These are phyloP conservation scores for Rhizopus sp. DNA, from an alignment of 371 early-diverging fungal species.

Conservation along the genomic window DNA sequence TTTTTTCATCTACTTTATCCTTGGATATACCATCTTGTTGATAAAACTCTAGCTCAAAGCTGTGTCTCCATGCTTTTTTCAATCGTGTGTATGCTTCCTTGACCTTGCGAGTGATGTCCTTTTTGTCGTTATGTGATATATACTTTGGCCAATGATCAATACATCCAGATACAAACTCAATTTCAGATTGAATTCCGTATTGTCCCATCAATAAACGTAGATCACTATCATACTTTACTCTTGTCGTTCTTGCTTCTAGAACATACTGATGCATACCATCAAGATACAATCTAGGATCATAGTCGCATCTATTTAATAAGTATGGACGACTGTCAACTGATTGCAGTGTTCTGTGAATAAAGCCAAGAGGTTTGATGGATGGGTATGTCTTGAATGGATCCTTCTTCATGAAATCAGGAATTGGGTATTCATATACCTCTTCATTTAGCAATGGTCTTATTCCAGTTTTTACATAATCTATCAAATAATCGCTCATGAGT, in stretches of 20 bases:
- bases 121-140: slow-evolving; percentile 5
- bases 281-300: slow-evolving; percentile 47
- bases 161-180: slow-evolving; percentile 44
- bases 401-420: slow-evolving; percentile 76
- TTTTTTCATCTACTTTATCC: not conserved
- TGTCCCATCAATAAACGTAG: slow-evolving; percentile 58
- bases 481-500: not conserved
- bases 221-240: slow-evolving; percentile 53
- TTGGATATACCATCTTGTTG: not conserved
- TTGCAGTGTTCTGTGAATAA: slow-evolving; percentile 46
- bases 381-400: slow-evolving; percentile 38
- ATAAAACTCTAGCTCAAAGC: slow-evolving; percentile 43
- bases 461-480: slow-evolving; percentile 36
- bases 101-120: slow-evolving; percentile 12
- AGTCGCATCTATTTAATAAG: slow-evolving; percentile 11
- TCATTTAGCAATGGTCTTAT: slow-evolving; percentile 23
- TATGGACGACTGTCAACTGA: not conserved
- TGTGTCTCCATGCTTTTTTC: slow-evolving; percentile 33
- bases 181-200: slow-evolving; percentile 53
- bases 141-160: slow-evolving; percentile 32
- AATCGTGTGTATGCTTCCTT: slow-evolving; percentile 35
- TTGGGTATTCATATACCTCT: slow-evolving; percentile 40
- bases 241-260: slow-evolving; percentile 44
- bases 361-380: slow-evolving; percentile 55
- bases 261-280: slow-evolving; percentile 57